A percentile compares a stretch with the other conserved stretches of the same genome.
Evolutionary conservation across 129 eudicot species (phyloP).

Genomic region (Chrysanthemum lavandulifolium): DNA sequence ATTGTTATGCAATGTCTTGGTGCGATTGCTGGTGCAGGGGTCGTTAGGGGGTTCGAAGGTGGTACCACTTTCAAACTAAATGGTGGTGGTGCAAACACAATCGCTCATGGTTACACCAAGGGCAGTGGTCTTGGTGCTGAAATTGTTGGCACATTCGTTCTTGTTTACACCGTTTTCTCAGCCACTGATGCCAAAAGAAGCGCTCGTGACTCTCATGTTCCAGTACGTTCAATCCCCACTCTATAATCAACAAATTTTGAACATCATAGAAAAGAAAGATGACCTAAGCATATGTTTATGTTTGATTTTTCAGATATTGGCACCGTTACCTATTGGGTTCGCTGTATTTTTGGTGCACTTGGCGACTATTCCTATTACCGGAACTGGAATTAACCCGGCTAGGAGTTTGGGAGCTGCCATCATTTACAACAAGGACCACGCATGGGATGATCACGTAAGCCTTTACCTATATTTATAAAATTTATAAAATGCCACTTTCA

Average conservation of each 20-base stretch:
- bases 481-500: no score
- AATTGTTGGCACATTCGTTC: slow-evolving; percentile 76
- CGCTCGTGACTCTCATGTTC: slow-evolving; percentile 42
- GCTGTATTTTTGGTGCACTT: slow-evolving; percentile 82
- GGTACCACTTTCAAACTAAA: slow-evolving; percentile 31
- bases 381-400: slow-evolving; percentile 87
- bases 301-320: slow-evolving; percentile 50
- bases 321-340: slow-evolving; percentile 83
- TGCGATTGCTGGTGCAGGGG: slow-evolving; percentile 80
- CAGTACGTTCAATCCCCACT: slow-evolving; percentile 10
- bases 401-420: slow-evolving; percentile 87
- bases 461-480: not conserved
- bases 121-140: slow-evolving; percentile 75
- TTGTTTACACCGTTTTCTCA: slow-evolving; percentile 70
- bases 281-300: not conserved
- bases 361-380: slow-evolving; percentile 79
- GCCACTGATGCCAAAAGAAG: slow-evolving; percentile 43
- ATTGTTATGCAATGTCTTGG: slow-evolving; percentile 88
- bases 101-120: slow-evolving; percentile 76
- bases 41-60: slow-evolving; percentile 60
- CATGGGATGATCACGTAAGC: slow-evolving; percentile 85
- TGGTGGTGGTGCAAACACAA: slow-evolving; percentile 75
- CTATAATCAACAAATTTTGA: not conserved
- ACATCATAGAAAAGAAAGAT: no score
- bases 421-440: slow-evolving; percentile 68